Base-by-base conservation (phyloP, 768 basidiomycete genomes). In the Flagelloscypha sp. region DNA sequence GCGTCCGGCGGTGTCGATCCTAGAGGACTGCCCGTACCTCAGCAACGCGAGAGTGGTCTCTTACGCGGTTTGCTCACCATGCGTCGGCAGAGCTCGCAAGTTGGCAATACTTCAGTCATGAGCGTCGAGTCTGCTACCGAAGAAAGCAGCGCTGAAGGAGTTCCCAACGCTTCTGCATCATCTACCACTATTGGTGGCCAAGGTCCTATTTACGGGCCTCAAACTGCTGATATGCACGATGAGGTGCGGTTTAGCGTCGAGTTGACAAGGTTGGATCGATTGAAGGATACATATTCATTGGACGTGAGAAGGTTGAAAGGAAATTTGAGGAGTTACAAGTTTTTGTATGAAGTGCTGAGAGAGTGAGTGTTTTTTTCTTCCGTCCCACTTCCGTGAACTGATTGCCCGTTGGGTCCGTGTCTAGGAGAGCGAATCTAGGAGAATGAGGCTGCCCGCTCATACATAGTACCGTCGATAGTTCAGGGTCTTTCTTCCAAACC, bases 171-270 rank as follows among this genome's bases (percentile, higher is more conserved):
- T 2, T 33, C 55, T 24, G 39, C 53, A n/a, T 46, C 56, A 6
- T 24, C 63, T n/a, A 59, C 59, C n/a, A n/a, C n/a, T n/a, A n/a
- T n/a, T n/a, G n/a, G n/a, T n/a, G n/a, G n/a, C n/a, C n/a, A n/a
- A n/a, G n/a, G n/a, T n/a, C 61, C 79, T 15, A 52, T 81, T 15
- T 97, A 94, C 49, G 93, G 93, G 10, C 86, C 86, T 38, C 47
- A 63, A n/a, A 53, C 68, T 4, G 74, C 84, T 47, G 95, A 98
- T 51, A 75, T 76, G 13, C 90, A 90, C 20, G 94, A 94, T 48
- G 95, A 98, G 76, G 89, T 99, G 47, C 78, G 87, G 47, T 98
- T 98, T 67, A 87, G 79, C 9, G 84, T 97, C 43, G 95, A 99
- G 64, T 61, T 99, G 43, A 97, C 94, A 30, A 66, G 85, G 48